Base-by-base conservation (phyloP, 352 stramenopile genomes). In the Thraustotheca clavata region DNA sequence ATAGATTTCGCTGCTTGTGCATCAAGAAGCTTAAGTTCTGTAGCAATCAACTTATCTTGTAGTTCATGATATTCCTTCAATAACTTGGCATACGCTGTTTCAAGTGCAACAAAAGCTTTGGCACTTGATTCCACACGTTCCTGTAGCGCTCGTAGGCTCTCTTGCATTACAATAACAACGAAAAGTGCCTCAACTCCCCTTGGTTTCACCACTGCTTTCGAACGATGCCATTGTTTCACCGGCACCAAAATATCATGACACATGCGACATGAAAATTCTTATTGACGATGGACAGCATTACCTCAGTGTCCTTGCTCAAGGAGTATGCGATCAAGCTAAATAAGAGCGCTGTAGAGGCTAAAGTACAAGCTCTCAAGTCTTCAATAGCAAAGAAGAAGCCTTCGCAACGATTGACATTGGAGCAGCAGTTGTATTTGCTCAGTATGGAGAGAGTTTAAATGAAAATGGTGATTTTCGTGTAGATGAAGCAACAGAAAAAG, bases 241-340 rank as follows among this genome's bases (percentile, higher is more conserved):
- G 43, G 11, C 43, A 43, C 16, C 38, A 18, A 43, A 43, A 18
- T 16, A 43, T 16, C 38, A 43, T 16, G 38, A 20, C 38, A 20
- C 38, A 43, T 16, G 38, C n/a, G 38, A 43, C 38, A 43, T 43
- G 38, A 43, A 43, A 43, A 20, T 31, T 52, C 24, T 9, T 31
- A 18, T 14, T 31, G 43, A 31, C 43, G 43, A 52, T 52, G 24
- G 57, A 41, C 20, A n/a, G 38, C 33, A 65, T 65, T 40, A 40
- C 57, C 9, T 46, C 57, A 9, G 57, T 65, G 9, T 18, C 57
- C 7, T 36, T 65, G 57, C 31, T 65, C 20, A 40, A 46, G 11
- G 57, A 65, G 20, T 65, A 65, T 29, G 57, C 57, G n/a, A 65
- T 57, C 35, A 27, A 54, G 20, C 57, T 65, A 16, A 65, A 65